A percentile compares a stretch with the other conserved stretches of the same genome.
These are phyloP conservation scores for Penicillium sp. DNA, from an alignment of 2,329 filamentous ascomycete genomes.

Conservation along the genomic window DNA sequence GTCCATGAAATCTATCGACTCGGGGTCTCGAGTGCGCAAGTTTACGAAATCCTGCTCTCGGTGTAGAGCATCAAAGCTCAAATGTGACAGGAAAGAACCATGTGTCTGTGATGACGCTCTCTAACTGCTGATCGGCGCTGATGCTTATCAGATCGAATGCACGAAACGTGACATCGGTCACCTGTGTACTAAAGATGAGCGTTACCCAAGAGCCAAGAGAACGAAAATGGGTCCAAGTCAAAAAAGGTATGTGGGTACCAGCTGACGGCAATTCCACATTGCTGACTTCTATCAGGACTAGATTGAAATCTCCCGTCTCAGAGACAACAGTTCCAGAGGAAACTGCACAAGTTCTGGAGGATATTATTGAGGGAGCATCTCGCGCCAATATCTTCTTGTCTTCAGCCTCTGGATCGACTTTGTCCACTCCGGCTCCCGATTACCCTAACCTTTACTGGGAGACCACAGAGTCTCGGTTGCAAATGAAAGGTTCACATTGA, in stretches of 20 bases:
- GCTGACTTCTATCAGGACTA: background rate
- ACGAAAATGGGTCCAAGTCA: background rate
- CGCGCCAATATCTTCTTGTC: background rate
- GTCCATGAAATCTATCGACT: background rate
- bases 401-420: background rate
- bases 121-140: background rate
- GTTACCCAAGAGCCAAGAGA: constrained; percentile 16
- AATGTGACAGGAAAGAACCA: constrained; percentile 18
- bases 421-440: constrained; percentile 1
- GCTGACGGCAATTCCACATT: background rate
- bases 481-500: constrained; percentile 1
- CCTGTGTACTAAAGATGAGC: constrained; percentile 18
- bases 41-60: constrained; percentile 16
- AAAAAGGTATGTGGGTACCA: background rate
- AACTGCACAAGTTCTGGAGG: constrained; percentile 3
- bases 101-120: constrained; percentile 3
- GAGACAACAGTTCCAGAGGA: constrained; percentile 2
- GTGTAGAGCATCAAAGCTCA: constrained; percentile 14
- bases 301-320: background rate
- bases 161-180: constrained; percentile 14
- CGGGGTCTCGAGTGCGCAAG: background rate
- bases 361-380: constrained; percentile 4
- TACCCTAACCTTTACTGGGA: constrained; percentile 6
- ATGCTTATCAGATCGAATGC: constrained; percentile 12
- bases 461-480: background rate